Evolutionary conservation across 2,329 filamentous ascomycete genomes (phyloP).

Genomic region (Arachnomyces sp.): DNA sequence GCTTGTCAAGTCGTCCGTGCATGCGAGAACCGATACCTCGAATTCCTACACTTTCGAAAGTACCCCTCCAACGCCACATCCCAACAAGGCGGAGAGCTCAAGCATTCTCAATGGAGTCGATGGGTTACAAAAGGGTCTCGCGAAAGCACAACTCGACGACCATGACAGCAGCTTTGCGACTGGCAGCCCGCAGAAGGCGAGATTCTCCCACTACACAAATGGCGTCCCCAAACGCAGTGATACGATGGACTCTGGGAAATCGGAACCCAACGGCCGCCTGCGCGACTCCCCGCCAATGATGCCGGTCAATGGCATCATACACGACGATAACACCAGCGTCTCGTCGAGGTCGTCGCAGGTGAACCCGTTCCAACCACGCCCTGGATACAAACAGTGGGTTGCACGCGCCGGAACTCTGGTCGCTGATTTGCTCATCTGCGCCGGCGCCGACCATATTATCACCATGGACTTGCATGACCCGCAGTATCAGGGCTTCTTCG

Average conservation of each 20-base stretch:
- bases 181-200: constrained; percentile 36
- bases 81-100: constrained; percentile 49
- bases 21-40: constrained; percentile 25
- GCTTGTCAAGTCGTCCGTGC: constrained; percentile 57
- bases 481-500: constrained; percentile 97
- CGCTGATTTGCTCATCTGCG: constrained; percentile 87
- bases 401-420: constrained; percentile 93
- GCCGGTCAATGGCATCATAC: constrained; percentile 44
- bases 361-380: constrained; percentile 67
- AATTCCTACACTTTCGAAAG: constrained; percentile 79
- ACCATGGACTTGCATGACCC: constrained; percentile 96
- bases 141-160: constrained; percentile 56
- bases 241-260: constrained; percentile 31
- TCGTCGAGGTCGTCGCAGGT: constrained; percentile 45
- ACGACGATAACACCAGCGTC: constrained; percentile 57
- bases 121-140: constrained; percentile 62
- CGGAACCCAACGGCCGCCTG: constrained; percentile 17
- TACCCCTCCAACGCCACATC: constrained; percentile 71
- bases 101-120: constrained; percentile 61
- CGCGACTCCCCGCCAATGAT: constrained; percentile 26
- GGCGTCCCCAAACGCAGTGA: constrained; percentile 28
- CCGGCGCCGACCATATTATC: constrained; percentile 92
- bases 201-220: constrained; percentile 30
- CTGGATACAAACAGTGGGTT: constrained; percentile 97
- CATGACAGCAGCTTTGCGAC: constrained; percentile 36